Evolutionary conservation across 768 basidiomycete species (phyloP).

Genomic region (Termitomyces sp.): DNA sequence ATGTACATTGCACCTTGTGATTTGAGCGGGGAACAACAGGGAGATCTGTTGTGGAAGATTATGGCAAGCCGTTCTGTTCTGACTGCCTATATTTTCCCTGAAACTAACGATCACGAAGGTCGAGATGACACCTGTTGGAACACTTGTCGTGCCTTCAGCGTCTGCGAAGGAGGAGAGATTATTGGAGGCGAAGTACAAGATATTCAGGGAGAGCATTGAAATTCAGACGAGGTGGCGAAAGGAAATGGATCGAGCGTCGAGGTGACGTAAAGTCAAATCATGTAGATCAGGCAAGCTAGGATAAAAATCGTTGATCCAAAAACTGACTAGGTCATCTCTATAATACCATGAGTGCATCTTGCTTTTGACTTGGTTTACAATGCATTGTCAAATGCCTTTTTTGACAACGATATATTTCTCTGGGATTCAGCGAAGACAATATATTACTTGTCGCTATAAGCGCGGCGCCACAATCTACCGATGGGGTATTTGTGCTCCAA

Average conservation of each 20-base stretch:
- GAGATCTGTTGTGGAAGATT: constrained; percentile 79
- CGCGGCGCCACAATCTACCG: too few relatives aligned
- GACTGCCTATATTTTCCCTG: constrained; percentile 40
- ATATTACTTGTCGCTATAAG: too few relatives aligned
- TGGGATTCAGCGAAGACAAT: too few relatives aligned
- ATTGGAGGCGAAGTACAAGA: constrained; percentile 89
- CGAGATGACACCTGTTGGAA: constrained; percentile 89
- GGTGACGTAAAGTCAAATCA: not conserved
- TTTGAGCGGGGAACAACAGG: constrained; percentile 44
- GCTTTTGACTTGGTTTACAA: too few relatives aligned
- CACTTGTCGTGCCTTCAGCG: constrained; percentile 62
- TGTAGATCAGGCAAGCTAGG: not conserved
- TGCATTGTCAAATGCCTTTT: too few relatives aligned
- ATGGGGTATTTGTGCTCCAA: too few relatives aligned
- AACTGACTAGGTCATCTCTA: too few relatives aligned
- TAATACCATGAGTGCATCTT: too few relatives aligned
- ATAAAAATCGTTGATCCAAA: not conserved
- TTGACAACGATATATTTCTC: too few relatives aligned
- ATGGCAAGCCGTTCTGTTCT: constrained; percentile 55
- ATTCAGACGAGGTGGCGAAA: constrained; percentile 86
- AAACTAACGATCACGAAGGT: constrained; percentile 43
- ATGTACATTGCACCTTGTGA: constrained; percentile 11
- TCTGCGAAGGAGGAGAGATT: constrained; percentile 65
- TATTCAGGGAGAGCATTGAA: constrained; percentile 86
- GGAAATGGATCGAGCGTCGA: constrained; percentile 62